phyloP scores from a whole-genome alignment of 2,329 filamentous ascomycete genomes.

The Emergomyces orientalis region DNA sequence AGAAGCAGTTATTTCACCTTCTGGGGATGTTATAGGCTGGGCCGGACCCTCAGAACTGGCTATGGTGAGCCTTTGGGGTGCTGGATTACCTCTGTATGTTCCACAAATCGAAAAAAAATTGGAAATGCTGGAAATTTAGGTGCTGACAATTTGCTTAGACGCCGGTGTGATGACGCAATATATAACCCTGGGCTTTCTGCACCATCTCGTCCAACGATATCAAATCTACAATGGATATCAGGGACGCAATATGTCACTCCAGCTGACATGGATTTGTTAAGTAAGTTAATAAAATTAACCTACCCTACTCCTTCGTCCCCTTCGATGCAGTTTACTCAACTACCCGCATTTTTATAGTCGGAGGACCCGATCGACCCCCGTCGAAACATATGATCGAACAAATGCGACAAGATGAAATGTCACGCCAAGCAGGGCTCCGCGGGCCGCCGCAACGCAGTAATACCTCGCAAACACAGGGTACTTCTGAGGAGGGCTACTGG shows the following conservation, averaged over 20 bases:
- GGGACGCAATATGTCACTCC: conserved; percentile 87
- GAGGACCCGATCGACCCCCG: conserved; percentile 76
- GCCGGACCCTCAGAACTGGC: conserved; percentile 77
- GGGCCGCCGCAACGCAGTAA: background rate
- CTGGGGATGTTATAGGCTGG: conserved; percentile 81
- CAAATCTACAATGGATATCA: conserved; percentile 90
- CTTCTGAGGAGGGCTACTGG: conserved; percentile 56
- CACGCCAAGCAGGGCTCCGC: conserved; percentile 29
- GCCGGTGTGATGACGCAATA: conserved; percentile 57
- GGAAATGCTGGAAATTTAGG: no score
- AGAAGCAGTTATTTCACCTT: conserved; percentile 61
- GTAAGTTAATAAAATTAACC: conserved; percentile 25
- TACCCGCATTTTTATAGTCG: conserved; percentile 43
- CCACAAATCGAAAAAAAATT: background rate
- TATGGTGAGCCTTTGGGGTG: conserved; percentile 76
- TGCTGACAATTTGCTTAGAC: conserved; percentile 27
- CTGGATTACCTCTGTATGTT: conserved; percentile 54
- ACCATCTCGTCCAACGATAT: conserved; percentile 82
- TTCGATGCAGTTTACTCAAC: background rate
- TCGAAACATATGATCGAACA: conserved; percentile 83
- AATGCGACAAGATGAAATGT: conserved; percentile 60
- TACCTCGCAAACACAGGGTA: conserved; percentile 8
- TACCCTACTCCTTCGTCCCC: background rate
- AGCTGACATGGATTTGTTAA: conserved; percentile 77
- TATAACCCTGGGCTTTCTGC: conserved; percentile 65